Base-by-base conservation (phyloP, 2,329 filamentous ascomycete species). In the Seiridium unicorne region DNA sequence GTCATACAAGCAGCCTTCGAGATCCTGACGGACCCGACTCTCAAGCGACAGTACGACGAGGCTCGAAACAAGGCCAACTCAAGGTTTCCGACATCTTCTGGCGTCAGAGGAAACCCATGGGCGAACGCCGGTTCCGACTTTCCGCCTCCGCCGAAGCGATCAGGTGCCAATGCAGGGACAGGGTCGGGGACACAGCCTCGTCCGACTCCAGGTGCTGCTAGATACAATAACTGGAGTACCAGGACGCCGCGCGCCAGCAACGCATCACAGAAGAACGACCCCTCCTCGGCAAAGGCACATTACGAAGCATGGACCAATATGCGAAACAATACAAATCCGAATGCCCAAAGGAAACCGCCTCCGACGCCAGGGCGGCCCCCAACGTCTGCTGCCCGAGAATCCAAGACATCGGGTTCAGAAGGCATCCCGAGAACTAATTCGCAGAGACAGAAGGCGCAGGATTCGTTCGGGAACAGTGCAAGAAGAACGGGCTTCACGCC, bases 1-100 rank as follows among this genome's bases (percentile, higher is more conserved):
- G 85, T 89, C 55, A 96, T 97, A 54, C 91, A 96, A 74, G 86
- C 90, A 4, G 93, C 93, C 31, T 89, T 96, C 70, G 93, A 97
- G 72, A 82, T 97, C 57, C 74, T 87, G 11, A 79, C 76, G 34
- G 82, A 85, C 60, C 77, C 81, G 1, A 74, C 77, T 2, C 72
- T 77, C 58, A 85, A 80, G 62, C 72, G 77, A 36, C 83, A 82
- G 58, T 85, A 86, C 63, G 84, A 87, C 69, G 76, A 79, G 10
- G 74, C 79, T 36, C 76, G 79, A 55, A 70, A 70, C 34, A 74
- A 72, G 34, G 68, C 71, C 10, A 58, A 65, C 13, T 68, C 68
- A 31, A 75, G 79, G 60, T 81, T 77, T 60, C 75, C 81, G 3
- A 72, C 69, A n/a, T 75, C 82, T 7, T 86, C 84, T 31, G 83